Base-by-base conservation (phyloP, 306 rosid species). In the Phaseolus lunatus region DNA sequence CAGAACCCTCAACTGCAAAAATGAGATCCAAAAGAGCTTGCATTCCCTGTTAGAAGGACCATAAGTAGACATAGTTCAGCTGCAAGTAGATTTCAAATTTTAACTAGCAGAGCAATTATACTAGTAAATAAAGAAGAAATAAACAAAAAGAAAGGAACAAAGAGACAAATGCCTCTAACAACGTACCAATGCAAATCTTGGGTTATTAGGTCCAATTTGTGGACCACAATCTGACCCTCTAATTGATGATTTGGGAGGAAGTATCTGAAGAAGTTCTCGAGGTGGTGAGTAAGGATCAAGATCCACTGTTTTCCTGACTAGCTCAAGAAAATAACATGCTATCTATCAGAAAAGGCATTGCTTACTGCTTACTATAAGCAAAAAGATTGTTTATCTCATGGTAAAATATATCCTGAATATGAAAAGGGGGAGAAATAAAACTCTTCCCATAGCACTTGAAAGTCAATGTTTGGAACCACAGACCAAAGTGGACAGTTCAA, bases 21-120 rank as follows among this genome's bases (percentile, higher is more conserved):
- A 95, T 80, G 45, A 95, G 85, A 84, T 95, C 99, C 86, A 95
- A 76, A 71, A 95, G 84, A 82, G 97, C 94, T 87, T 92, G 97
- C 99, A 95, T 88, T 73, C 99, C 97, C 97, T 92, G 88, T 56
- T 50, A 78, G 29, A 77, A 81, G 58, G 67, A 75, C 13, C 31
- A 65, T 22, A 69, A 57, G 56, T 3, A 37, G 10, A 59, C 50
- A 18, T 15, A 80, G 65, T 71, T 31, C 63, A 56, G 77, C 52
- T 39, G 66, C 56, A 70, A 71, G n/a, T 41, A 56, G 23, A 61
- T 44, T 72, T 78, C 2, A 14, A 67, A 27, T 56, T 20, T 9
- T 62, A 70, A 45, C 44, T 27, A 53, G 53, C 22, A 47, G 47
- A 77, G 22, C 47, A 54, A 76, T 45, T 64, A 33, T 47, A 24